Evolutionary conservation across 129 eudicot genomes (phyloP), one percentile per base, ranked within the genome.

Genomic region (Tagetes erecta): DNA sequence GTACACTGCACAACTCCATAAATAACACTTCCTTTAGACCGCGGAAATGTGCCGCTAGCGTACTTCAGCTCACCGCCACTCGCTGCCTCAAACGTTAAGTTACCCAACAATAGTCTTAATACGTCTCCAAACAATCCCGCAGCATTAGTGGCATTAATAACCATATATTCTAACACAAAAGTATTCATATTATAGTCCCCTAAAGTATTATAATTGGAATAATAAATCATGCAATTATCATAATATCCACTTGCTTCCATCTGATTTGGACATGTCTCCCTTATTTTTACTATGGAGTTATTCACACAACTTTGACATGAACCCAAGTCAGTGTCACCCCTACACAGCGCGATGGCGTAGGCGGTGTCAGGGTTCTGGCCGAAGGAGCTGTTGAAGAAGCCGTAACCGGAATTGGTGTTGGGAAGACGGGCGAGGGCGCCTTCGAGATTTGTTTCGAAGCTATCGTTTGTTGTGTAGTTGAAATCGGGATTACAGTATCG

Each of bases 271-370:
- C 62, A 69, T 6, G 11, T 0, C 20, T 69, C 12, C 34, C 30
- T 69, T 3, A 50, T 1, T 9, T 46, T 34, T 3, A 1, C 6
- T 1, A 64, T 49, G 34, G 84, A 76, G 31, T 34, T 31, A 1
- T 3, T 7, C 4, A 78, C 65, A 51, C 83, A 85, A 4, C 7
- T 73, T 7, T 42, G 64, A 42, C 88, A 85, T 1, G 58, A 33
- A 11, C 44, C 72, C 39, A 38, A 6, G 20, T 67, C n/a, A 12
- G 60, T 33, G 70, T 82, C 89, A 3, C 84, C 84, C 14, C 87
- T 76, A 67, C 90, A 86, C 4, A 79, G 75, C 36, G 55, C 70
- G 63, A 79, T 65, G 27, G 80, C 87, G 39, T 79, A 46, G 51
- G 67, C 86, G 1, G 10, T 35, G 51, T 82, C 31, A 6, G 72